Conservation (phyloP, 768 basidiomycete species). For the Zangia roseola region DNA sequence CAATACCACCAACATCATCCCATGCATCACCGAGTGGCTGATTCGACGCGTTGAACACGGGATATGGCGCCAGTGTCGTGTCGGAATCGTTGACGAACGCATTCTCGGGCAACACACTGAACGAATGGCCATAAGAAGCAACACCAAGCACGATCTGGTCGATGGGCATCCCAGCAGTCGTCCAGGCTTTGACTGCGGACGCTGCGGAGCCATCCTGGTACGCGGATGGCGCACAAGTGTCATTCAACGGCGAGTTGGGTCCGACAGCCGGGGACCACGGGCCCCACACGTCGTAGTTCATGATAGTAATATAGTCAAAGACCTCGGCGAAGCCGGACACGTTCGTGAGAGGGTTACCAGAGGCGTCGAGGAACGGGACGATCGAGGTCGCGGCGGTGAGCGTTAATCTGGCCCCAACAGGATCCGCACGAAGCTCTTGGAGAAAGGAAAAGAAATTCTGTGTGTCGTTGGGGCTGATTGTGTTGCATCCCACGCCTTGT, state of each 20-base stretch:
- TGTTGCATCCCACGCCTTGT: conserved; percentile 67
- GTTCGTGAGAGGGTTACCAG: conserved; percentile 47
- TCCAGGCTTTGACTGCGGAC: conserved; percentile 72
- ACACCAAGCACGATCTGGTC: conserved; percentile 74
- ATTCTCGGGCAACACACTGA: conserved; percentile 37
- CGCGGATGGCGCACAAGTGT: conserved; percentile 60
- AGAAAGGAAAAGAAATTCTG: conserved; percentile 77
- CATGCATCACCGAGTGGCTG: conserved; percentile 52
- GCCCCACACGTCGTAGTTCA: conserved; percentile 64
- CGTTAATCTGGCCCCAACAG: conserved; percentile 31
- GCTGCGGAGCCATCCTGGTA: conserved; percentile 63
- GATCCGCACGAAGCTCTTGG: conserved; percentile 54
- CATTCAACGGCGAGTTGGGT: conserved; percentile 75
- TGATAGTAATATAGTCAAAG: conserved; percentile 55
- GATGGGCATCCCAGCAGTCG: conserved; percentile 67
- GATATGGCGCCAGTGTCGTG: conserved; percentile 44
- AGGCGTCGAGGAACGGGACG: conserved; percentile 57
- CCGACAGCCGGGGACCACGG: conserved; percentile 44
- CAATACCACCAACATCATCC: conserved; percentile 47
- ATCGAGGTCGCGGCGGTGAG: conserved; percentile 67
- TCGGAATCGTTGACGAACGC: conserved; percentile 36
- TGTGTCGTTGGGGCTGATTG: conserved; percentile 52
- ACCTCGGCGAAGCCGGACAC: conserved; percentile 62
- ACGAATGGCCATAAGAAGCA: conserved; percentile 79
- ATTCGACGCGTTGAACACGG: conserved; percentile 41